These are phyloP conservation scores for Friedmanniomyces simplex DNA, from an alignment of 495 filamentous ascomycete species.

Conservation along the genomic window DNA sequence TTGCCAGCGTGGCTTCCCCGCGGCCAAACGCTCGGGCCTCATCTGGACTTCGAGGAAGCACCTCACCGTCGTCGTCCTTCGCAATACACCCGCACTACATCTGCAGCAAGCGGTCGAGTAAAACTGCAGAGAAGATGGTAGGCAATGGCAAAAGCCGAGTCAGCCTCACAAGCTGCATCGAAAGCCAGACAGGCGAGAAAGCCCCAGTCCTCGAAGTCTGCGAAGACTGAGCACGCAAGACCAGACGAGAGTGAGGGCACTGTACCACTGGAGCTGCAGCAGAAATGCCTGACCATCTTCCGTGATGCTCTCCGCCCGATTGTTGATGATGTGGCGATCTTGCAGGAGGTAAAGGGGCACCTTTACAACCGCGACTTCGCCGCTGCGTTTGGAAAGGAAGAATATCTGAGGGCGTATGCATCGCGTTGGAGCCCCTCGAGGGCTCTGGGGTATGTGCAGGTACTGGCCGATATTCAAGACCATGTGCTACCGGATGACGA, in stretches of 20 bases:
- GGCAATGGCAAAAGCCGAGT: neutral
- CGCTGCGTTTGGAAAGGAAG: slow-evolving; percentile 60
- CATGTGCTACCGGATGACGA: slow-evolving; percentile 25
- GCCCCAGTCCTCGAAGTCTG: neutral
- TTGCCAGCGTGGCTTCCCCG: neutral
- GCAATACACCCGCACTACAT: too few species aligned
- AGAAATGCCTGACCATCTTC: slow-evolving; percentile 71
- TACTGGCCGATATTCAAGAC: slow-evolving; percentile 42
- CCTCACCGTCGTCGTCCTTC: too few species aligned
- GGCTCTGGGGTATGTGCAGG: slow-evolving; percentile 63
- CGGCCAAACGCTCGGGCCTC: slow-evolving; percentile 1
- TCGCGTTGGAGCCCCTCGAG: slow-evolving; percentile 76
- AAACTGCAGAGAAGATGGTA: too few species aligned
- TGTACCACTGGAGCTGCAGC: slow-evolving; percentile 45
- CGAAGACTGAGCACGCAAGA: neutral
- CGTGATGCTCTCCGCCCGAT: slow-evolving; percentile 44
- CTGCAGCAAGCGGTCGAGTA: too few species aligned
- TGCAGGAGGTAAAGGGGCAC: slow-evolving; percentile 75
- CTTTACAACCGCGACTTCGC: slow-evolving; percentile 78
- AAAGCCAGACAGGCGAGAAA: neutral
- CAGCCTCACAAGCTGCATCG: neutral
- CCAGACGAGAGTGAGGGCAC: neutral
- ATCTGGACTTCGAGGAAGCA: too few species aligned
- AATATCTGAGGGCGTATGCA: slow-evolving; percentile 67
- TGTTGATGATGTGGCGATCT: slow-evolving; percentile 41